Evolutionary conservation across 371 early-diverging fungal species (phyloP).

Genomic region (Lichtheimia ornata): DNA sequence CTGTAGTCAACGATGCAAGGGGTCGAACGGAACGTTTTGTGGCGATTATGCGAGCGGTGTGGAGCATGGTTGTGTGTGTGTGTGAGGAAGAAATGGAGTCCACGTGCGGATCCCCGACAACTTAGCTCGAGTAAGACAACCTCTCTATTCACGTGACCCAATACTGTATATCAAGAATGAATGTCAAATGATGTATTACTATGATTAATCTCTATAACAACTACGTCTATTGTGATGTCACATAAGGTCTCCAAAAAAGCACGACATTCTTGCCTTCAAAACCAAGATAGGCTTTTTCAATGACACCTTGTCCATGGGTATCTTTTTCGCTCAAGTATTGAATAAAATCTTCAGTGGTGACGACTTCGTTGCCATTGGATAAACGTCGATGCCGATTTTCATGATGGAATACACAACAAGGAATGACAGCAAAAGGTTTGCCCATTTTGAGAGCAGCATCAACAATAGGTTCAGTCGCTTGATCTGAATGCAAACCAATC

Average conservation of each 20-base stretch:
- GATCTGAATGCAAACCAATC: slow-evolving; percentile 62
- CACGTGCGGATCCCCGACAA: no score
- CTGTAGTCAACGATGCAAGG: no score
- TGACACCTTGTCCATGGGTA: slow-evolving; percentile 14
- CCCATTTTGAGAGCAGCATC: slow-evolving; percentile 43
- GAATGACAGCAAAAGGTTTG: slow-evolving; percentile 62
- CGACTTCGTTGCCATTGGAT: slow-evolving; percentile 37
- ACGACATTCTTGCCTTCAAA: slow-evolving; percentile 64
- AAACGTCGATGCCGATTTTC: slow-evolving; percentile 47
- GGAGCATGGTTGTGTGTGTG: no score
- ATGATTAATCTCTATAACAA: no score
- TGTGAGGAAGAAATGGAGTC: no score
- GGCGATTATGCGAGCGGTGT: no score
- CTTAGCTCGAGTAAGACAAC: no score
- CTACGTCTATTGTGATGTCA: no score
- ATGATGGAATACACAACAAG: slow-evolving; percentile 64
- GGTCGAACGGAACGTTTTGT: no score
- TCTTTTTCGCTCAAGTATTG: slow-evolving; percentile 55
- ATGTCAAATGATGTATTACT: no score
- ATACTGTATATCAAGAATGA: no score
- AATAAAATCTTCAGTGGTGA: slow-evolving; percentile 53
- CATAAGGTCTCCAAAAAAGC: slow-evolving; percentile 30
- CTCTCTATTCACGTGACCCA: no score
- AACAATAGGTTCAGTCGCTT: slow-evolving; percentile 63
- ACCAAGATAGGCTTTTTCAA: slow-evolving; percentile 51